A percentile compares a stretch with the other conserved stretches of the same genome.
Conservation (phyloP, 2,329 filamentous ascomycete species). For the Hypoxylon sp. region DNA sequence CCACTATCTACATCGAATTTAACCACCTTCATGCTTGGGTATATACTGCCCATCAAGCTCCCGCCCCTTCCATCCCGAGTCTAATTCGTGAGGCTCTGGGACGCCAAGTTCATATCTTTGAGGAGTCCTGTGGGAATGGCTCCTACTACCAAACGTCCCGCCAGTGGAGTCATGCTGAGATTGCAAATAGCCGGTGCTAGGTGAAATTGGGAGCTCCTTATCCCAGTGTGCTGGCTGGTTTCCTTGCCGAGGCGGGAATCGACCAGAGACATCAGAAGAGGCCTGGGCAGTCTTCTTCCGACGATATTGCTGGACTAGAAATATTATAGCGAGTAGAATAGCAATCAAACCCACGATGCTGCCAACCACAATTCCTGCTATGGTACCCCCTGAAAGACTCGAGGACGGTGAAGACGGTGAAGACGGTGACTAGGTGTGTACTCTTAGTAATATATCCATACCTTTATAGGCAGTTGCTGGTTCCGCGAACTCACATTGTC, state of each 20-base stretch:
- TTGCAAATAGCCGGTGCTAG: slow-evolving; percentile 15
- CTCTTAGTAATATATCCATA: slow-evolving; percentile 5
- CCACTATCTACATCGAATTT: not conserved
- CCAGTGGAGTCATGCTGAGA: slow-evolving; percentile 11
- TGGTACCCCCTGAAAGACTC: slow-evolving; percentile 31
- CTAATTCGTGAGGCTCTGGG: slow-evolving; percentile 25
- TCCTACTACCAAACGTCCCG: slow-evolving; percentile 4
- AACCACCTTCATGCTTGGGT: not conserved
- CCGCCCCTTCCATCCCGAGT: slow-evolving; percentile 29
- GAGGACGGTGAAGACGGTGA: not conserved
- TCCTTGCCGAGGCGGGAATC: slow-evolving; percentile 13
- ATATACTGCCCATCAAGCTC: slow-evolving; percentile 19
- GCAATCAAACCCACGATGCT: slow-evolving; percentile 14
- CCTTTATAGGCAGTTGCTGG: not conserved
- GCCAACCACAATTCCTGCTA: slow-evolving; percentile 37
- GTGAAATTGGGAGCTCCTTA: slow-evolving; percentile 28
- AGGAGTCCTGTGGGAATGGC: slow-evolving; percentile 12
- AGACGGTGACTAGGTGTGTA: slow-evolving; percentile 1
- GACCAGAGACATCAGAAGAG: not conserved
- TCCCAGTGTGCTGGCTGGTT: slow-evolving; percentile 6
- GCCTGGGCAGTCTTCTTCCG: slow-evolving; percentile 14
- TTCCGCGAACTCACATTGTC: slow-evolving; percentile 22
- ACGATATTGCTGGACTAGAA: slow-evolving; percentile 28
- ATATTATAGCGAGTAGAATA: slow-evolving; percentile 26
- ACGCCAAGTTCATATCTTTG: slow-evolving; percentile 28